A percentile compares a stretch with the other conserved stretches of the same genome.
Evolutionary conservation across 495 filamentous ascomycete species (phyloP).

Genomic region (Hapsidospora chrysogenum): DNA sequence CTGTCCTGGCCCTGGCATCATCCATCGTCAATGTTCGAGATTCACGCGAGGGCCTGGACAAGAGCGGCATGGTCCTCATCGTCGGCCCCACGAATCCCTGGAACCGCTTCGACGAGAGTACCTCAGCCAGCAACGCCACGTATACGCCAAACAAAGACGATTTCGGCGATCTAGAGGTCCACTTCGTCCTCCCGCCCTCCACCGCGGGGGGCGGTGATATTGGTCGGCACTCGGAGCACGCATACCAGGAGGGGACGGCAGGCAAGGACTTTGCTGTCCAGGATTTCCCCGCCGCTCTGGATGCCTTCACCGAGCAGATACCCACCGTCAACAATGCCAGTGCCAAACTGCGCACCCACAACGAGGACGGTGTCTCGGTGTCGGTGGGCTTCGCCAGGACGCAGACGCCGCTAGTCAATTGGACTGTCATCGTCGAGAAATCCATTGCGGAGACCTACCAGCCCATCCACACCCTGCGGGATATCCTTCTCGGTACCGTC

Average conservation of each 20-base stretch:
- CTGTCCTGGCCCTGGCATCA: slow-evolving; percentile 45
- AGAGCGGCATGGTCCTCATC: slow-evolving; percentile 48
- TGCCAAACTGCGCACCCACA: slow-evolving; percentile 45
- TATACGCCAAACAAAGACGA: slow-evolving; percentile 12
- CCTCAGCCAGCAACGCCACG: slow-evolving; percentile 15
- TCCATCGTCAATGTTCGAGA: slow-evolving; percentile 38
- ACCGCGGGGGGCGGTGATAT: slow-evolving; percentile 10
- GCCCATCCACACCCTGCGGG: slow-evolving; percentile 55
- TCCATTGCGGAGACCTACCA: slow-evolving; percentile 51
- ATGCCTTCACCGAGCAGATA: slow-evolving; percentile 31
- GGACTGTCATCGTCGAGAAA: slow-evolving; percentile 72
- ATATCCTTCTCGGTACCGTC: slow-evolving; percentile 66
- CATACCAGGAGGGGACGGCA: slow-evolving; percentile 16
- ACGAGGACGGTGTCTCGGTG: slow-evolving; percentile 47
- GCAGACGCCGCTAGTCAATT: slow-evolving; percentile 47
- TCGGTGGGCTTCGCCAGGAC: slow-evolving; percentile 58
- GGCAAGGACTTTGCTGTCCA: slow-evolving; percentile 29
- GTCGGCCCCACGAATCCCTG: slow-evolving; percentile 44
- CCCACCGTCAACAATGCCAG: slow-evolving; percentile 39
- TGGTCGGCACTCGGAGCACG: slow-evolving; percentile 30
- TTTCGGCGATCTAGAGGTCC: slow-evolving; percentile 21
- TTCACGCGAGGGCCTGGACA: slow-evolving; percentile 49
- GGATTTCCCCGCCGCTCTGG: slow-evolving; percentile 37
- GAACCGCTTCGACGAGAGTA: slow-evolving; percentile 40
- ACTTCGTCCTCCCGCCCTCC: slow-evolving; percentile 29